Evolutionary conservation across 2,329 filamentous ascomycete species (phyloP).

Genomic region (Alternaria solani): DNA sequence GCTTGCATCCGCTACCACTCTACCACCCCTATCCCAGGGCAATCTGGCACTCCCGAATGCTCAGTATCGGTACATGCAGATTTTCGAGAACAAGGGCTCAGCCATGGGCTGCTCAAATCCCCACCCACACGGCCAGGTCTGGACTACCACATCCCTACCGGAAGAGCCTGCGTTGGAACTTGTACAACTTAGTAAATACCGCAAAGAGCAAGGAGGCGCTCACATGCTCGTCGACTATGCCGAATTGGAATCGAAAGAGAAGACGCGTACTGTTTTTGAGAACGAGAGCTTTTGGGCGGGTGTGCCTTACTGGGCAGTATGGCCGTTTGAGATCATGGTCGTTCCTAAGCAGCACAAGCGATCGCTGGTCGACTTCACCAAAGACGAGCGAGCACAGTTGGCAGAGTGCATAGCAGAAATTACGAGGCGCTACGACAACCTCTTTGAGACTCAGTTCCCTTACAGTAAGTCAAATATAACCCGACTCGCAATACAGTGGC

Average conservation of each 20-base stretch:
- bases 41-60: constrained; percentile 65
- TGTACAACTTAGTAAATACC: constrained; percentile 79
- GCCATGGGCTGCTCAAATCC: constrained; percentile 99
- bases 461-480: constrained; percentile 71
- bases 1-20: constrained; percentile 55
- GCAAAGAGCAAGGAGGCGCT: constrained; percentile 71
- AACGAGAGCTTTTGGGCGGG: constrained; percentile 86
- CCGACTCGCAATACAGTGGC: background rate
- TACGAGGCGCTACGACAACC: constrained; percentile 90
- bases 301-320: constrained; percentile 97
- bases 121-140: constrained; percentile 95
- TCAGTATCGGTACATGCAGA: constrained; percentile 97
- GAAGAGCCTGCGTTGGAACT: constrained; percentile 88
- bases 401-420: constrained; percentile 88
- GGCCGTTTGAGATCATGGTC: constrained; percentile 96
- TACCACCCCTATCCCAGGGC: constrained; percentile 58
- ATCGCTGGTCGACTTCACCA: constrained; percentile 80
- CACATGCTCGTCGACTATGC: constrained; percentile 90
- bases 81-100: constrained; percentile 98
- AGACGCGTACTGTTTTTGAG: constrained; percentile 86
- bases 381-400: constrained; percentile 74
- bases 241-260: constrained; percentile 78
- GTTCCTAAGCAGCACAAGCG: constrained; percentile 84
- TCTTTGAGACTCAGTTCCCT: constrained; percentile 96
- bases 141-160: constrained; percentile 90